Base-by-base conservation (phyloP, 208 protist species). In the Leishmania turanica region DNA sequence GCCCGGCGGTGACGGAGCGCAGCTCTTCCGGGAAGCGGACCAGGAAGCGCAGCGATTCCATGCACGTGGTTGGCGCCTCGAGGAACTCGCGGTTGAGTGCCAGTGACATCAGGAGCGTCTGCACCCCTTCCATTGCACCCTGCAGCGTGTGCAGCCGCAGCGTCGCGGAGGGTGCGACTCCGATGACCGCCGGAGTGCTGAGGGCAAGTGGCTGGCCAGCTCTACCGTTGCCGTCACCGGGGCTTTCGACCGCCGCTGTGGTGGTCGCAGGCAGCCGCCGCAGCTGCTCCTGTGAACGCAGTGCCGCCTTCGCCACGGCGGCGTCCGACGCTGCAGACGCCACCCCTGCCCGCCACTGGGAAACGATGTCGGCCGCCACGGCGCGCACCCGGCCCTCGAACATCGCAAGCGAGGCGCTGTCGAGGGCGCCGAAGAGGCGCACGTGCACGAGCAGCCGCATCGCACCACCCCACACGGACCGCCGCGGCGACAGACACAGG, bases 11-110 rank as follows among this genome's bases (percentile, higher is more conserved):
- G 42, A 73, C 60, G 6, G 82, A 68, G 77, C 77, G 82, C 45
- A 85, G 42, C 77, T 82, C 75, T 68, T 85, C 82, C 2, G 82
- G 77, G 53, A 79, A 79, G 54, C 64, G 76, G 17, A 82, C 53
- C 21, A 85, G 77, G 77, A 56, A 58, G 37, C n/a, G 51, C 49
- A 76, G 70, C 62, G 62, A 74, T 2, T 73, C 70, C 62, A 82
- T 65, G 15, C 49, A 58, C 31, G 31, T 49, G 42, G 62, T 64
- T n/a, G 82, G 82, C 9, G 51, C 62, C 15, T 70, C 68, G 6
- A 62, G 34, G 45, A 78, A 60, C 40, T 27, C 37, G 65, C 69
- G 53, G 49, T 70, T 49, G 1, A 79, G 27, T 2, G 47, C 24
- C 65, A 79, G 13, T 47, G 54, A 51, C 9, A 62, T 11, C 21